Conservation (phyloP, 768 basidiomycete genomes). For the Lactarius trivialis region DNA sequence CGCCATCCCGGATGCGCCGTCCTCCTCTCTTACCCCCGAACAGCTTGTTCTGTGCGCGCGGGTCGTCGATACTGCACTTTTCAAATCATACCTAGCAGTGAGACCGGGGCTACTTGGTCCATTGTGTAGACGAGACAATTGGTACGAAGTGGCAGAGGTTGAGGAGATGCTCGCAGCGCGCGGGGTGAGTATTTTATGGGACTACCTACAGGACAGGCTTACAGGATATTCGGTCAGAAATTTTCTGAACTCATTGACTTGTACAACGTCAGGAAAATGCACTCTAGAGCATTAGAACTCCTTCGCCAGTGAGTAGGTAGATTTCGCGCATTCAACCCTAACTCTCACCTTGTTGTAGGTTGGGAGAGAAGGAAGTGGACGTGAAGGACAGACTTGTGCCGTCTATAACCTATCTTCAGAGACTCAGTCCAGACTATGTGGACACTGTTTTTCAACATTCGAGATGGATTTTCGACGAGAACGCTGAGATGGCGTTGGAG, state of each 20-base stretch:
- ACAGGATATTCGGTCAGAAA: slow-evolving; percentile 50
- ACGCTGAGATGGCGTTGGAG: slow-evolving; percentile 70
- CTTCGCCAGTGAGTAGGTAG: slow-evolving; percentile 66
- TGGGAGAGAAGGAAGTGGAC: slow-evolving; percentile 74
- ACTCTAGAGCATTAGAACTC: slow-evolving; percentile 75
- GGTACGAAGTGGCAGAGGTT: slow-evolving; percentile 94
- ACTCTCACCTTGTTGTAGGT: slow-evolving; percentile 36
- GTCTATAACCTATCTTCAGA: slow-evolving; percentile 85
- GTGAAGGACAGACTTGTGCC: slow-evolving; percentile 72
- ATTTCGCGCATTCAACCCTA: background rate
- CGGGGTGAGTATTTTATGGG: slow-evolving; percentile 46
- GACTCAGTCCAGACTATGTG: slow-evolving; percentile 77
- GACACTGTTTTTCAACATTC: slow-evolving; percentile 77
- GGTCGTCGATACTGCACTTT: slow-evolving; percentile 90
- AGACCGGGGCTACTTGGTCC: slow-evolving; percentile 77
- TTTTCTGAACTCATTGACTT: slow-evolving; percentile 83
- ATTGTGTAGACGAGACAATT: slow-evolving; percentile 86
- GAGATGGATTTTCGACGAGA: slow-evolving; percentile 77
- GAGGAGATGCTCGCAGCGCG: slow-evolving; percentile 78
- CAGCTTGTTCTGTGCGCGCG: slow-evolving; percentile 86
- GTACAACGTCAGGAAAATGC: slow-evolving; percentile 95
- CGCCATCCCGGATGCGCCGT: slow-evolving; percentile 65
- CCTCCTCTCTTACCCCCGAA: slow-evolving; percentile 68
- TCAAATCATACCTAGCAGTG: slow-evolving; percentile 85
- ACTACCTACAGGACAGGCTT: background rate